Percentiles rank a stretch among this genome's conserved stretches.
Conservation (phyloP, 225 moss, liverwort and hornwort species). For the Straminergon stramineum region DNA sequence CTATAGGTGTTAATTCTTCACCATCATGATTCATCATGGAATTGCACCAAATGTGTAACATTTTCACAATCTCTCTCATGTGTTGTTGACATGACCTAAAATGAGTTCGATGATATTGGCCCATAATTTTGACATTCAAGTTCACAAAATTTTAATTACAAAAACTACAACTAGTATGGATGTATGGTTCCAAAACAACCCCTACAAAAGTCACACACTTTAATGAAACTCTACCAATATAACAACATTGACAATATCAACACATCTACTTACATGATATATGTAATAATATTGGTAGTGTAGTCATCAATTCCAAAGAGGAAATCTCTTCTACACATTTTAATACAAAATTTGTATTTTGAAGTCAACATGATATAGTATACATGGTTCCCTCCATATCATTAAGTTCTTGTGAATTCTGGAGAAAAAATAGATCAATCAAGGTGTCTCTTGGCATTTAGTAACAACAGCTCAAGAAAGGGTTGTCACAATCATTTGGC, state of each 20-base stretch:
- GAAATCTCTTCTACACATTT: background rate
- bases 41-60: background rate
- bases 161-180: background rate
- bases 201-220: fast-evolving
- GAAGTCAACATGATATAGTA: background rate
- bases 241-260: background rate
- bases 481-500: background rate
- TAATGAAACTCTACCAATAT: background rate
- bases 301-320: background rate
- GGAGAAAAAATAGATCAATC: background rate
- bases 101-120: background rate
- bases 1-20: background rate
- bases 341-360: background rate
- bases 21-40: background rate
- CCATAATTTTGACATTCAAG: background rate
- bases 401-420: background rate
- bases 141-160: background rate
- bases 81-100: fast-evolving
- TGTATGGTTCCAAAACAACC: background rate
- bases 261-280: background rate
- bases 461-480: background rate
- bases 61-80: fast-evolving
- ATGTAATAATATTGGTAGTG: background rate
- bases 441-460: background rate
- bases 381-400: background rate